Evolutionary conservation across 208 protist genomes (phyloP).

Genomic region (Trypanosoma melophagium): DNA sequence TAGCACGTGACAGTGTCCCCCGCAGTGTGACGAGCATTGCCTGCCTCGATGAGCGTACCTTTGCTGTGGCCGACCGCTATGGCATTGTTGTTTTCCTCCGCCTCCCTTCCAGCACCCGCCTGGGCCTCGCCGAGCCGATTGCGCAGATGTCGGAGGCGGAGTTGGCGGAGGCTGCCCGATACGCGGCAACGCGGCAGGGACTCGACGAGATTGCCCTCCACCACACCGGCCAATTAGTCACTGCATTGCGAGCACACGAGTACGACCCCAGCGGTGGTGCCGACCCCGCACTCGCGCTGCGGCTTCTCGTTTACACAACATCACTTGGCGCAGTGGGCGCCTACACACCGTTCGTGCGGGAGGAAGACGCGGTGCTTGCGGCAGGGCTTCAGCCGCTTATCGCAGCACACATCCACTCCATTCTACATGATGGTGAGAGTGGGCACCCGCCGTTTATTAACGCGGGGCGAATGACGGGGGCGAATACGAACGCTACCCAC

Average conservation of each 20-base stretch:
- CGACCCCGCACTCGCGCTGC: constrained; percentile 35
- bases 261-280: constrained; percentile 53
- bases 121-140: constrained; percentile 61
- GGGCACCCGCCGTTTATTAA: constrained; percentile 20
- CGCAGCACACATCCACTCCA: constrained; percentile 35
- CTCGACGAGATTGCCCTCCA: constrained; percentile 71
- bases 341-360: constrained; percentile 61
- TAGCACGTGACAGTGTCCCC: no score
- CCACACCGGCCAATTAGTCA: constrained; percentile 65
- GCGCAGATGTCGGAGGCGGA: constrained; percentile 54
- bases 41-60: no score
- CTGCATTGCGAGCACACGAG: constrained; percentile 44
- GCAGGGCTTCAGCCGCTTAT: constrained; percentile 69
- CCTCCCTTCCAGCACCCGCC: constrained; percentile 48
- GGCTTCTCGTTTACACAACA: constrained; percentile 72
- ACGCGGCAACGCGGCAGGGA: constrained; percentile 46
- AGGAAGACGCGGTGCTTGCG: constrained; percentile 72
- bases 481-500: constrained; percentile 6
- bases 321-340: constrained; percentile 65
- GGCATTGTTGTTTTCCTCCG: constrained; percentile 70
- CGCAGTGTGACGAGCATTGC: no score
- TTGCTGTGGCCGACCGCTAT: constrained; percentile 71
- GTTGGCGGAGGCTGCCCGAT: constrained; percentile 40
- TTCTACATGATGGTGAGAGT: constrained; percentile 24
- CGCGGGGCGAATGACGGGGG: constrained; percentile 24